These are phyloP conservation scores for Coniella vitis DNA, from an alignment of 2,329 filamentous ascomycete species.

Conservation along the genomic window DNA sequence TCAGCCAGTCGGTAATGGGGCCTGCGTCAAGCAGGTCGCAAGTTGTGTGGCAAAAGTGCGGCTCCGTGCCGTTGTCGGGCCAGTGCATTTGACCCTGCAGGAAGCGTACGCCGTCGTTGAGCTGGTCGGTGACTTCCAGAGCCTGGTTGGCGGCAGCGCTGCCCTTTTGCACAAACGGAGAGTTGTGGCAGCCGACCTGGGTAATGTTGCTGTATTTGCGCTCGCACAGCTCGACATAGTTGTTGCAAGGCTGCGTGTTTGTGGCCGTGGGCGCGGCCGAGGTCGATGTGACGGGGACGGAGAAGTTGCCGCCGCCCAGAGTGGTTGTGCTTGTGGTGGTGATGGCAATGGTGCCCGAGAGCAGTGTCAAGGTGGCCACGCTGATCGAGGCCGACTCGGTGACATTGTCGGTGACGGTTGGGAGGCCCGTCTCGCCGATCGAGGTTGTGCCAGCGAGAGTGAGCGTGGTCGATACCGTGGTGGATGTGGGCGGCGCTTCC, in stretches of 20 bases:
- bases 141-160: constrained; percentile 73
- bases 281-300: constrained; percentile 34
- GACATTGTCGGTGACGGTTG: constrained; percentile 22
- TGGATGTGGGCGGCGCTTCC: constrained; percentile 34
- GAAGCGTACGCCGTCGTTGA: constrained; percentile 69
- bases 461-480: constrained; percentile 34
- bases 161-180: constrained; percentile 63
- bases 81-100: constrained; percentile 59
- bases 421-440: constrained; percentile 15
- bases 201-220: constrained; percentile 79
- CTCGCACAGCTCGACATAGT: constrained; percentile 67
- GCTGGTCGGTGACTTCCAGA: constrained; percentile 59
- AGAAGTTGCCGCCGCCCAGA: constrained; percentile 32
- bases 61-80: constrained; percentile 39
- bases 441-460: constrained; percentile 31
- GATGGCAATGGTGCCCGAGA: constrained; percentile 39
- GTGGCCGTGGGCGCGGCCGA: constrained; percentile 38
- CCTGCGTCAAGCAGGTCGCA: constrained; percentile 80
- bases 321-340: constrained; percentile 28
- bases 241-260: constrained; percentile 77
- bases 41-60: constrained; percentile 77
- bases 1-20: constrained; percentile 67
- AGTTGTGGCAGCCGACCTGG: constrained; percentile 72
- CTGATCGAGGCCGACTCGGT: constrained; percentile 25
- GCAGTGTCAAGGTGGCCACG: constrained; percentile 30